Conservation (phyloP, 805 yeast species). For the Kazachstania kunashirensis region DNA sequence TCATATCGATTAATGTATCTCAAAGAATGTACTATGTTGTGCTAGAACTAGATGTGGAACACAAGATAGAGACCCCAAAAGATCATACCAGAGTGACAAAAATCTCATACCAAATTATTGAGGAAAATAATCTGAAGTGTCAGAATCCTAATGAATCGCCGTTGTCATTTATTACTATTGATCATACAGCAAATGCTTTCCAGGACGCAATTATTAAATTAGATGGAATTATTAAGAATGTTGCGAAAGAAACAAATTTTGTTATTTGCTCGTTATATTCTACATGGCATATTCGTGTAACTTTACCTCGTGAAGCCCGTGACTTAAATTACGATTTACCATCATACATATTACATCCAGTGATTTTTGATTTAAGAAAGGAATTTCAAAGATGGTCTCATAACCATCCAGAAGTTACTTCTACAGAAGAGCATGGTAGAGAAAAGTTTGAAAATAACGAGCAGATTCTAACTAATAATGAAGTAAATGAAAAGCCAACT, state of each 20-base stretch:
- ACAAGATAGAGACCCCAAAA: conserved; percentile 27
- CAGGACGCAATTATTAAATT: conserved; percentile 52
- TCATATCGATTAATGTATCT: too few species aligned
- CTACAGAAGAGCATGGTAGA: too few species aligned
- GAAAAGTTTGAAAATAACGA: too few species aligned
- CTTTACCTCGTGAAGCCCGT: conserved; percentile 69
- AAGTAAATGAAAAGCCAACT: neutral
- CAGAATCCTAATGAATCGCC: conserved; percentile 29
- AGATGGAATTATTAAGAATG: conserved; percentile 35
- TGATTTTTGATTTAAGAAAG: conserved; percentile 62
- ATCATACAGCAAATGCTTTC: conserved; percentile 57
- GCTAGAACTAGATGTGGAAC: conserved; percentile 8
- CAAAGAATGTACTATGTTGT: conserved; percentile 11
- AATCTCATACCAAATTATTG: conserved; percentile 56
- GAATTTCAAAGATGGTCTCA: conserved; percentile 69
- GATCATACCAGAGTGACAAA: conserved; percentile 63
- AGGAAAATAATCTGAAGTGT: conserved; percentile 40
- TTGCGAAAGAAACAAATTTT: conserved; percentile 40
- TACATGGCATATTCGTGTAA: conserved; percentile 65
- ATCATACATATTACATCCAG: conserved; percentile 62
- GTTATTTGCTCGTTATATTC: conserved; percentile 55
- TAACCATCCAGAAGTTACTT: conserved; percentile 48
- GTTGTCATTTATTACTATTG: conserved; percentile 41
- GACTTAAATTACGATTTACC: conserved; percentile 69
- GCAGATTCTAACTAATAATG: too few species aligned